A percentile compares a stretch with the other conserved stretches of the same genome.
Conservation (phyloP, 1,284 basidiomycete species). For the Sporisorium exsertum region DNA sequence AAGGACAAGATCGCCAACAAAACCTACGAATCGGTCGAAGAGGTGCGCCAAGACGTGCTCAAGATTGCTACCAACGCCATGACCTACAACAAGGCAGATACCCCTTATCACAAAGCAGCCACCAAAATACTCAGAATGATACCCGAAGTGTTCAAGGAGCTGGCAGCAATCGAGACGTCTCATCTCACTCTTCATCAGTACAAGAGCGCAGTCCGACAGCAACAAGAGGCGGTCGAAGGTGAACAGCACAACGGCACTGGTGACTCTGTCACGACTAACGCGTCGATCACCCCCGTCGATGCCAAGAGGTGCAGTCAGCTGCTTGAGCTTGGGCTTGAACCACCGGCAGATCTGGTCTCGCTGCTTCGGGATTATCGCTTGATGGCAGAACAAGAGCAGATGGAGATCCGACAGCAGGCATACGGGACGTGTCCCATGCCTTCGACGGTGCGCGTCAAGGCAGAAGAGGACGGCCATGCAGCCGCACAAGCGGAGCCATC, state of each 20-base stretch:
- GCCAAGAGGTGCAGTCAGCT: constrained; percentile 12
- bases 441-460: constrained; percentile 25
- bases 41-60: constrained; percentile 85
- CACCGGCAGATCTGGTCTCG: constrained; percentile 37
- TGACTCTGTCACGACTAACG: not conserved
- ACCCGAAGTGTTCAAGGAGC: constrained; percentile 72
- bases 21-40: constrained; percentile 79
- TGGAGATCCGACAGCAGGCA: constrained; percentile 33
- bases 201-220: constrained; percentile 2
- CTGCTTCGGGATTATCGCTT: constrained; percentile 47
- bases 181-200: constrained; percentile 29
- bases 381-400: constrained; percentile 18
- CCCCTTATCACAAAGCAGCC: constrained; percentile 80
- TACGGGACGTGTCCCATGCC: constrained; percentile 30
- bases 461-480: constrained; percentile 19
- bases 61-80: constrained; percentile 89
- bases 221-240: not conserved
- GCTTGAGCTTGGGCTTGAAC: constrained; percentile 47
- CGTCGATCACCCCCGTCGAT: not conserved
- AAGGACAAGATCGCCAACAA: constrained; percentile 75
- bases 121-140: constrained; percentile 77
- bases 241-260: not conserved
- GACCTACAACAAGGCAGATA: constrained; percentile 83
- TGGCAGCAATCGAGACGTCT: constrained; percentile 70
- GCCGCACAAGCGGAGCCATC: not conserved